Evolutionary conservation across 805 yeast genomes (phyloP).

Genomic region (Candida ulmi): DNA sequence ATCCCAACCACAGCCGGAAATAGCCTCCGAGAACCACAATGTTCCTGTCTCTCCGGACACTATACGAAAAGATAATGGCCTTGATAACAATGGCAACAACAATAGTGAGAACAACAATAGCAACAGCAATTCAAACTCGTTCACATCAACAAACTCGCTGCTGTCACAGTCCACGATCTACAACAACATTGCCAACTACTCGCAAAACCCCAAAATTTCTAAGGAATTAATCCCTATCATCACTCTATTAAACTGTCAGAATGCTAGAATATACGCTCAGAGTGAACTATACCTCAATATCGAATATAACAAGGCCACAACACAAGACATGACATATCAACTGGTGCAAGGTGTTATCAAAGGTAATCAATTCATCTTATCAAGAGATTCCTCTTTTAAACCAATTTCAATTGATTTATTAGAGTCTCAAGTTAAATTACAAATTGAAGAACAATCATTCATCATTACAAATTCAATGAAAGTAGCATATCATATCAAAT

Average conservation of each 20-base stretch:
- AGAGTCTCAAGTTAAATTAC: constrained; percentile 12
- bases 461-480: constrained; percentile 11
- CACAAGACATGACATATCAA: constrained; percentile 20
- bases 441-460: constrained; percentile 2
- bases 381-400: constrained; percentile 34
- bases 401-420: constrained; percentile 29
- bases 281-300: constrained; percentile 40
- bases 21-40: too few relatives aligned
- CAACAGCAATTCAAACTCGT: too few relatives aligned
- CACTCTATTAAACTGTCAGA: constrained; percentile 65
- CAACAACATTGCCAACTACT: constrained; percentile 8
- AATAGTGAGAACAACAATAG: too few relatives aligned
- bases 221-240: constrained; percentile 69
- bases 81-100: too few relatives aligned
- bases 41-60: too few relatives aligned
- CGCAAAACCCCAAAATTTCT: constrained; percentile 30
- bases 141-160: too few relatives aligned
- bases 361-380: constrained; percentile 53
- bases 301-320: constrained; percentile 17
- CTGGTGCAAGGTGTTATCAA: constrained; percentile 24
- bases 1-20: too few relatives aligned
- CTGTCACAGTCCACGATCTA: constrained; percentile 2
- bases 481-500: constrained; percentile 18
- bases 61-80: too few relatives aligned
- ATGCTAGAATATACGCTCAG: constrained; percentile 48